phyloP scores from a whole-genome alignment of 768 basidiomycete species.

The Boletus vinaceobasis region DNA sequence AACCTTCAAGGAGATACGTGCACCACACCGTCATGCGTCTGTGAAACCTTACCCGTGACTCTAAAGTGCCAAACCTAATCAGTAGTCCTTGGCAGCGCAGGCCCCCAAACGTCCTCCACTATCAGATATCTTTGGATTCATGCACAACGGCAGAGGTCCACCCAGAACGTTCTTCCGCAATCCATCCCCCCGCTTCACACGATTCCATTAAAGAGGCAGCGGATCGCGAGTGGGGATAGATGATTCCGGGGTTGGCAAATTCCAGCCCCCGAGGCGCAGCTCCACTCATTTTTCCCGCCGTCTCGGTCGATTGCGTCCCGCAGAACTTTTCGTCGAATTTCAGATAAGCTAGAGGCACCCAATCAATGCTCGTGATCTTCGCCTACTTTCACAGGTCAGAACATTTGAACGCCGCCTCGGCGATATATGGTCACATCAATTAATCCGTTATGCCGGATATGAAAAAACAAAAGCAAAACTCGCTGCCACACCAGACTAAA shows the following conservation, averaged over 20 bases:
- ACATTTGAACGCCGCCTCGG: conserved; percentile 13
- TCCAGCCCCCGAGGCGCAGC: neutral
- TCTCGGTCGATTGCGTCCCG: conserved; percentile 22
- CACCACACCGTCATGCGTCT: neutral
- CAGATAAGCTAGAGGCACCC: neutral
- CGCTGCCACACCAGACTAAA: neutral
- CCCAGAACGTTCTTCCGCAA: neutral
- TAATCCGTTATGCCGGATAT: neutral
- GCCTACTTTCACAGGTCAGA: conserved; percentile 9
- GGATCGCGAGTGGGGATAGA: conserved; percentile 13
- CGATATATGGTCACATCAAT: neutral
- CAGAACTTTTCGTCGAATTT: neutral
- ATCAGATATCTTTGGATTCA: neutral
- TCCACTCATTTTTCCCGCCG: conserved; percentile 21
- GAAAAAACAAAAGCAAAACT: neutral
- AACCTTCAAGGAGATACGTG: neutral
- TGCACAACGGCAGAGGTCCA: neutral
- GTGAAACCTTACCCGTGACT: neutral
- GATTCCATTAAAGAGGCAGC: conserved; percentile 2
- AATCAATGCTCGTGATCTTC: conserved; percentile 24
- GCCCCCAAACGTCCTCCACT: neutral
- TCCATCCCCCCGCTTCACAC: neutral
- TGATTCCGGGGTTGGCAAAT: neutral
- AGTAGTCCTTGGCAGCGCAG: neutral
- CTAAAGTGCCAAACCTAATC: neutral